Evolutionary conservation across 306 rosid species (phyloP), one percentile per base, ranked within the genome.

Genomic region (Rosa lucieae): DNA sequence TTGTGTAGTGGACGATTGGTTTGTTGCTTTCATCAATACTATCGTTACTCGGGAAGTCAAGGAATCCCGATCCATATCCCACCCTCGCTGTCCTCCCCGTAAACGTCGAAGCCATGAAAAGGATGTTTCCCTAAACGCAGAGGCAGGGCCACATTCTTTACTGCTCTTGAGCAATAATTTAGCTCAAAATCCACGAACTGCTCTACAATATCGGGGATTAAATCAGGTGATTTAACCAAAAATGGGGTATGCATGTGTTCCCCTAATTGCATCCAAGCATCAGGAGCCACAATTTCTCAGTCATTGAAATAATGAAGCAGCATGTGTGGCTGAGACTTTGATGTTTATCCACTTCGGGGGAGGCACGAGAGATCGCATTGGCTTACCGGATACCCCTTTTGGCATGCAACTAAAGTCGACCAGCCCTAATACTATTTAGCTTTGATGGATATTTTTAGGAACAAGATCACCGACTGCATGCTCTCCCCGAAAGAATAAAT

Each of bases 101-200:
- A 67, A 67, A 40, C 72, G 72, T 67, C 72, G 46, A 40, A 67
- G 72, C 49, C 72, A 40, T 35, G 76, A 73, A 52, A 73, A 52
- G 23, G 76, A 72, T 51, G 59, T 72, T 51, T 5, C 76, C 75
- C 18, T 52, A 51, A 73, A 15, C 14, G 6, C 5, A 18, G 65
- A 10, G 43, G 26, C 43, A 48, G 43, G 56, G 61, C 23, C 42
- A 48, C 29, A 17, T 39, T 20, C 49, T 39, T 40, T 18, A 18
- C 32, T 20, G 0, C 12, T 29, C 11, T 65, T 4, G 12, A 15
- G 13, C 49, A 20, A 61, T 61, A 26, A 29, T 59, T 75, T 44
- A 23, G 42, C 17, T 6, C 58, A 4, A 44, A 75, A 42, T 11
- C 39, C 39, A 7, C 51, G 1, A 6, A 32, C 59, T 44, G 5